phyloP scores from a whole-genome alignment of 2,329 filamentous ascomycete genomes.

The Epichloe sp. region DNA sequence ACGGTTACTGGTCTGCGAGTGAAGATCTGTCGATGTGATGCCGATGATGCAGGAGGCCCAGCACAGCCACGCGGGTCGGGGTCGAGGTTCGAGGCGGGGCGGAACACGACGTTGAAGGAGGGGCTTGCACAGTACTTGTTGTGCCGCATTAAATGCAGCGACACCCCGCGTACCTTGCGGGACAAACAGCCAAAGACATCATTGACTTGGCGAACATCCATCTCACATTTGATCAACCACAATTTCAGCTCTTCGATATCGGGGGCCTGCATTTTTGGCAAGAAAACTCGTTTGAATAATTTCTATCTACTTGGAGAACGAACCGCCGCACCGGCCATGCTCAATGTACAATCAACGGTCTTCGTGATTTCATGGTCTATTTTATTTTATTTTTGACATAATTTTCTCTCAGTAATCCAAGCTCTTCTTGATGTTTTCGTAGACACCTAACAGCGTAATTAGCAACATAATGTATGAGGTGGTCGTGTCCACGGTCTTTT shows the following conservation, averaged over 20 bases:
- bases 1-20: neutral
- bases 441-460: conserved; percentile 41
- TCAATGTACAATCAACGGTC: conserved; percentile 1
- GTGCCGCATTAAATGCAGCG: neutral
- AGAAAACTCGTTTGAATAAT: neutral
- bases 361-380: neutral
- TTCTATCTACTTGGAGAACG: neutral
- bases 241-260: too few relatives aligned
- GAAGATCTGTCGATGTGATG: neutral
- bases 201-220: neutral
- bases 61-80: neutral
- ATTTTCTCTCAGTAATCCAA: conserved; percentile 41
- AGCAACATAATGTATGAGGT: neutral
- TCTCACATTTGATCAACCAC: neutral
- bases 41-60: neutral
- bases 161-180: neutral
- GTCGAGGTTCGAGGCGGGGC: conserved; percentile 12
- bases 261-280: too few relatives aligned
- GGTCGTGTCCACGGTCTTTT: neutral
- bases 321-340: neutral
- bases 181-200: too few relatives aligned
- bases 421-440: conserved; percentile 55
- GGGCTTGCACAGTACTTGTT: neutral
- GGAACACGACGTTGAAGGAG: neutral
- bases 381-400: neutral